Conservation (phyloP, 257 asterid species). For the Rehmannia glutinosa region DNA sequence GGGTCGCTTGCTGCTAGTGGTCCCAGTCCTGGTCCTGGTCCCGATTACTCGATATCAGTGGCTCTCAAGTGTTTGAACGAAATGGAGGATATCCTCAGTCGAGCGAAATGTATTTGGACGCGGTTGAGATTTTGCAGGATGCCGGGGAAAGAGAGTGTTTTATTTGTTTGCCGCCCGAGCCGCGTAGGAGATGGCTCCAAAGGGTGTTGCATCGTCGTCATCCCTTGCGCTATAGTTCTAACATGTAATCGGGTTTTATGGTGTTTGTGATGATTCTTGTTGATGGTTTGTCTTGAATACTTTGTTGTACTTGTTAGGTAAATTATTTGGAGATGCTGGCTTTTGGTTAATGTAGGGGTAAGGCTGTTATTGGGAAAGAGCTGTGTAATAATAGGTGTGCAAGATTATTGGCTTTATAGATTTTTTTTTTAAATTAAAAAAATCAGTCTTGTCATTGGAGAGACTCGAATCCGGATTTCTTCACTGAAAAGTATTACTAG, state of each 20-base stretch:
- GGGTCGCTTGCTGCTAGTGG: constrained; percentile 15
- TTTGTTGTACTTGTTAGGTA: too few relatives aligned
- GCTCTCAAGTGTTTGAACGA: constrained; percentile 74
- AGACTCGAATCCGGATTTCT: too few relatives aligned
- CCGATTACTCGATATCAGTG: constrained; percentile 67
- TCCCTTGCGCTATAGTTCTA: constrained; percentile 62
- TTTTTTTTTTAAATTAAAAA: too few relatives aligned
- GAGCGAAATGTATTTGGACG: constrained; percentile 91
- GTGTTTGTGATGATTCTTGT: too few relatives aligned
- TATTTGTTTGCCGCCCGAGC: constrained; percentile 76
- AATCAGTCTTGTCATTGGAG: too few relatives aligned
- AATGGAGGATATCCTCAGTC: constrained; percentile 79
- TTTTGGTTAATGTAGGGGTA: too few relatives aligned
- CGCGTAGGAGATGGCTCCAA: constrained; percentile 95
- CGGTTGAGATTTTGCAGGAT: constrained; percentile 72
- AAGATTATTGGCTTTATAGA: too few relatives aligned
- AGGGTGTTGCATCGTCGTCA: constrained; percentile 60
- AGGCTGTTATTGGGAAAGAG: too few relatives aligned
- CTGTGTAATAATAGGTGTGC: too few relatives aligned
- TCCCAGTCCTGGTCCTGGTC: constrained; percentile 27
- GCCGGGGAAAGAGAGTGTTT: constrained; percentile 78
- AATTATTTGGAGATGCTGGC: too few relatives aligned
- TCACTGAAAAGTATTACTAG: too few relatives aligned
- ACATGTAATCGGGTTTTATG: constrained; percentile 13
- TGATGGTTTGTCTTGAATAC: too few relatives aligned